Evolutionary conservation across 2,329 filamentous ascomycete genomes (phyloP), one percentile per base, ranked within the genome.

Genomic region (Fusarium caatingaense): DNA sequence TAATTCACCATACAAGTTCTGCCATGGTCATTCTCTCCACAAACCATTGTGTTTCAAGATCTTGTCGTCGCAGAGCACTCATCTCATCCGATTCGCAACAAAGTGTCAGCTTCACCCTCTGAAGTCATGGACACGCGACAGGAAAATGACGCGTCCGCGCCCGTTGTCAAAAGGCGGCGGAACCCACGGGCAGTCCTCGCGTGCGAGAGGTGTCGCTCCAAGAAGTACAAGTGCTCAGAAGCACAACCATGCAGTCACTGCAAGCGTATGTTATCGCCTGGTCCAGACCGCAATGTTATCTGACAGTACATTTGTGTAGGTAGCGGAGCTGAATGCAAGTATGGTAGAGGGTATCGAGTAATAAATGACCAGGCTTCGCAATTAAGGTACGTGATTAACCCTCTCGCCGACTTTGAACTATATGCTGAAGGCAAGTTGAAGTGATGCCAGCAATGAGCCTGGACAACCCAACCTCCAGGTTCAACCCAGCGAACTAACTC

Each of bases 81-180:
- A 37, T 27, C 16, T 6, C 32, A 25, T 32, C 25, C 27, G 37
- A 18, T 20, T 20, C 10, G 30, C 18, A 21, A 5, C 9, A 21
- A 25, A 46, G 9, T 23, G n/a, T 40, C 5, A 40, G 8, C 42
- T 6, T 9, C 20, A 9, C 34, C 11, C 8, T 12, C 25, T 11
- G 8, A 6, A n/a, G 45, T 25, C 2, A 60, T 60, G 49, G 49
- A 60, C 10, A 25, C 49, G 21, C 46, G 18, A n/a, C 10, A 21
- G 10, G 46, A n/a, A 32, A 40, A 56, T 60, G 77, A 60, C 49
- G 49, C 49, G 41, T 40, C 49, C 6, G 56, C 49, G 21, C 56
- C 56, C 54, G 30, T 42, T 6, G 16, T 23, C 12, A 60, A 60
- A 41, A 41, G 49, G 20, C 48, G 48, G 18, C 48, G 48, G 8